phyloP scores from a whole-genome alignment of 768 basidiomycete genomes.

The Lactifluus hygrophoroides region DNA sequence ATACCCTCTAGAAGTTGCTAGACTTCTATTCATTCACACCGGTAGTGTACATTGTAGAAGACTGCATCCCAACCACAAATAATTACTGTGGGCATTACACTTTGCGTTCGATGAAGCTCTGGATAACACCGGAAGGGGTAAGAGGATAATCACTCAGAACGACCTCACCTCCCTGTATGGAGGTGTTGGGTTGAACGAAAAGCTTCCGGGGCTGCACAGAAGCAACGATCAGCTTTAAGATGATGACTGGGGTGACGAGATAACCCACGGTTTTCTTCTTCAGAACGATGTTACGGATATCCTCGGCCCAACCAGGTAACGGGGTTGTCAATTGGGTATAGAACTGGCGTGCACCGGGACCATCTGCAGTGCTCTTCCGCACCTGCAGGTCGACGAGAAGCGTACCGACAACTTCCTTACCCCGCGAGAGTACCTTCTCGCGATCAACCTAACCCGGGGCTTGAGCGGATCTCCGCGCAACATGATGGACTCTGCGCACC shows the following conservation, averaged over 20 bases:
- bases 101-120: conserved; percentile 69
- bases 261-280: conserved; percentile 63
- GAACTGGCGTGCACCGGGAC: conserved; percentile 65
- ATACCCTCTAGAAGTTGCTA: conserved; percentile 3
- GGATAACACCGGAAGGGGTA: conserved; percentile 63
- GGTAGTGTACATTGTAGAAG: conserved; percentile 11
- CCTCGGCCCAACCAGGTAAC: conserved; percentile 58
- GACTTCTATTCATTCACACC: not conserved
- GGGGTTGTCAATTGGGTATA: conserved; percentile 78
- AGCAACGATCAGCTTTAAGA: not conserved
- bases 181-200: conserved; percentile 78
- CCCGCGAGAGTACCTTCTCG: conserved; percentile 52
- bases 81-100: conserved; percentile 9
- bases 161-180: conserved; percentile 57
- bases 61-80: not conserved
- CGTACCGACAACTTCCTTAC: conserved; percentile 59
- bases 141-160: conserved; percentile 73
- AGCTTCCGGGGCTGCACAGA: conserved; percentile 63
- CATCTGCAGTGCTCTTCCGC: conserved; percentile 79
- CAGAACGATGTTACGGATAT: conserved; percentile 69
- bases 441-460: conserved; percentile 53
- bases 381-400: conserved; percentile 77
- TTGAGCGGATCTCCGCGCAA: not conserved
- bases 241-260: not conserved
- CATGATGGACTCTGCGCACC: conserved; percentile 28